A percentile compares a stretch with the other conserved stretches of the same genome.
Conservation (phyloP, 768 basidiomycete genomes). For the Trametopsis cervina region DNA sequence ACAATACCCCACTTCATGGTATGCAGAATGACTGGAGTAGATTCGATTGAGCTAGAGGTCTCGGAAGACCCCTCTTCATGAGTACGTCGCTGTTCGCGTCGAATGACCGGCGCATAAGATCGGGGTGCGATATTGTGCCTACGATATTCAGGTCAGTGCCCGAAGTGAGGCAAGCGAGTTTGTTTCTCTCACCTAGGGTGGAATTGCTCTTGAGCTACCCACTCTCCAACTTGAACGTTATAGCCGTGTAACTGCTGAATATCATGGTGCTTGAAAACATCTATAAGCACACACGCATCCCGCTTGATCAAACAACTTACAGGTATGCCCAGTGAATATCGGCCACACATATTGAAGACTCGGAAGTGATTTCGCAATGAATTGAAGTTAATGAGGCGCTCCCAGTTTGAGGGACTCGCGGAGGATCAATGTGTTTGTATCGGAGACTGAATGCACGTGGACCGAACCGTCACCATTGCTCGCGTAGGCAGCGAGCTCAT, state of each 20-base stretch:
- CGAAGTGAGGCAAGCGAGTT: not conserved
- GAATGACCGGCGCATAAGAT: slow-evolving; percentile 68
- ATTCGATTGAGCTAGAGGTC: slow-evolving; percentile 11
- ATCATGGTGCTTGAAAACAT: slow-evolving; percentile 8
- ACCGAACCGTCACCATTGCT: slow-evolving; percentile 5
- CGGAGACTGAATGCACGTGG: slow-evolving; percentile 5
- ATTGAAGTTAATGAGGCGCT: no score
- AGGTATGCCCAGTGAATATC: not conserved
- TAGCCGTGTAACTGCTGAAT: slow-evolving; percentile 37
- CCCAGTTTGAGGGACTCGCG: not conserved
- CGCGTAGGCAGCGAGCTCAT: slow-evolving; percentile 4
- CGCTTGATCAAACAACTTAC: not conserved
- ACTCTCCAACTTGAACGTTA: slow-evolving; percentile 42
- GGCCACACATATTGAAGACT: not conserved
- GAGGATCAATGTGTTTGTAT: not conserved
- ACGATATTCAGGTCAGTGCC: slow-evolving; percentile 15
- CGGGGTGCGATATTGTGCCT: slow-evolving; percentile 84
- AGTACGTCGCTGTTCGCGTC: slow-evolving; percentile 30
- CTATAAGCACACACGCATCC: not conserved
- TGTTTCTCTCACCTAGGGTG: slow-evolving; percentile 27
- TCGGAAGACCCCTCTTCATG: slow-evolving; percentile 7
- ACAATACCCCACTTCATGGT: slow-evolving; percentile 91
- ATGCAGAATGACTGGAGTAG: slow-evolving; percentile 45
- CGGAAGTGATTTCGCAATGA: no score
- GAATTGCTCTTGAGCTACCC: slow-evolving; percentile 55